phyloP scores from a whole-genome alignment of 1,284 basidiomycete genomes.

The Anthracocystis setariae region DNA sequence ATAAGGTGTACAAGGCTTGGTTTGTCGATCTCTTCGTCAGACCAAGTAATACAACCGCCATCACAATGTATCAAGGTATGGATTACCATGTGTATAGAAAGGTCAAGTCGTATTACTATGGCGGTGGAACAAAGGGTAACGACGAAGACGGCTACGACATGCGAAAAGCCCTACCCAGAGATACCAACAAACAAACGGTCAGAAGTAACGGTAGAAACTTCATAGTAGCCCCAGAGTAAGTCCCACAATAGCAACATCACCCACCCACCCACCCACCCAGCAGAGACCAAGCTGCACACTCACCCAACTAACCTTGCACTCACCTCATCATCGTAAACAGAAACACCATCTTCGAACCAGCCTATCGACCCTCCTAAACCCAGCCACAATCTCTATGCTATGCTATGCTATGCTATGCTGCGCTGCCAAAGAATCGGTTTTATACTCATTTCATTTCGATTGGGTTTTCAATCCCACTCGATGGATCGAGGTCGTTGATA shows the following conservation, averaged over 20 bases:
- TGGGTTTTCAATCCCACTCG: constrained; percentile 24
- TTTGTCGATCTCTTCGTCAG: constrained; percentile 93
- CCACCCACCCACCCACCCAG: too few species aligned
- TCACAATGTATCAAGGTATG: constrained; percentile 86
- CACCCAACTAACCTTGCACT: not conserved
- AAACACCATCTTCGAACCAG: constrained; percentile 37
- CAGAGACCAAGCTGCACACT: too few species aligned
- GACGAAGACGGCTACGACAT: constrained; percentile 93
- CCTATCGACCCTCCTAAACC: constrained; percentile 37
- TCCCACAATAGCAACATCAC: too few species aligned
- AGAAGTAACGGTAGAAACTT: constrained; percentile 51
- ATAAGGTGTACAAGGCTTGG: constrained; percentile 73
- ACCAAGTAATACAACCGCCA: constrained; percentile 71
- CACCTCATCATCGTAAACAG: constrained; percentile 2
- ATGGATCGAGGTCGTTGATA: constrained; percentile 37
- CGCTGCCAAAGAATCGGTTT: too few species aligned
- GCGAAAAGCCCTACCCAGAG: constrained; percentile 71
- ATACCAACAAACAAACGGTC: constrained; percentile 49
- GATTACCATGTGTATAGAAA: constrained; percentile 87
- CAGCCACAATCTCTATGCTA: too few species aligned
- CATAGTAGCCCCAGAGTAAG: constrained; percentile 59
- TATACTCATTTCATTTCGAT: too few species aligned
- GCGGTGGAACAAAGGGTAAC: constrained; percentile 73
- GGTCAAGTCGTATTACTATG: constrained; percentile 86
- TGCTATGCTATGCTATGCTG: too few species aligned